phyloP scores from a whole-genome alignment of 768 basidiomycete genomes.

The Pleurotus pulmonarius region DNA sequence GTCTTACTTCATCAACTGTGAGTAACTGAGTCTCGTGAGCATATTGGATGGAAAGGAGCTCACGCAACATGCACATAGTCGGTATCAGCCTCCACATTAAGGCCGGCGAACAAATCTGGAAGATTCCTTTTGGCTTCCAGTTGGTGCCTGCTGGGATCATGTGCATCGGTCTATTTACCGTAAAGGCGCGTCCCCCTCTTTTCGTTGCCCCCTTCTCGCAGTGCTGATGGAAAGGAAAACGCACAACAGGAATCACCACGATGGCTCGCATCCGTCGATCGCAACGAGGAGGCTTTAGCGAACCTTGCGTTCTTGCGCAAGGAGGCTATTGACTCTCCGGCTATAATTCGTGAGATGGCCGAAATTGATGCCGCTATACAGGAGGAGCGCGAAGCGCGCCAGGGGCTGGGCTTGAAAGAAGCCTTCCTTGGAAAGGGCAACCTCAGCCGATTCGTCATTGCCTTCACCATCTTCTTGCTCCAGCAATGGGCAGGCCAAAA shows the following conservation, averaged over 20 bases:
- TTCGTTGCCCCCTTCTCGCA: constrained; percentile 4
- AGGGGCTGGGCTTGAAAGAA: constrained; percentile 63
- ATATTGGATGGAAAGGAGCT: not conserved
- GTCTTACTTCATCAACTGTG: constrained; percentile 56
- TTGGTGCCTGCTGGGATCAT: constrained; percentile 56
- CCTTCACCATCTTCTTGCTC: constrained; percentile 72
- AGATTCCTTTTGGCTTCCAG: constrained; percentile 54
- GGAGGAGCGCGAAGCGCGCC: constrained; percentile 41
- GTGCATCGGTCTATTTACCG: constrained; percentile 23
- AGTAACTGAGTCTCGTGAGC: constrained; percentile 11
- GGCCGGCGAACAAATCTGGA: constrained; percentile 38
- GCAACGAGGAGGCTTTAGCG: constrained; percentile 22
- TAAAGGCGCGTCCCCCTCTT: constrained; percentile 3
- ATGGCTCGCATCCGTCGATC: constrained; percentile 34
- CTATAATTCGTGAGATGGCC: constrained; percentile 26
- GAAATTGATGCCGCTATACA: constrained; percentile 28
- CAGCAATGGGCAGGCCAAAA: constrained; percentile 89
- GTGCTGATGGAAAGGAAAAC: constrained; percentile 8
- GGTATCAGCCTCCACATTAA: constrained; percentile 43
- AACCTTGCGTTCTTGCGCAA: constrained; percentile 30
- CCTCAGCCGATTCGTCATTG: constrained; percentile 79
- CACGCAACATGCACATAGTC: constrained; percentile 22
- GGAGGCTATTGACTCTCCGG: constrained; percentile 24
- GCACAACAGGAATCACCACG: constrained; percentile 27
- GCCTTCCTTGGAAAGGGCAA: constrained; percentile 84